Percentiles rank a stretch among this genome's conserved stretches.
These are phyloP conservation scores for Talaromyces sp. DNA, from an alignment of 2,329 filamentous ascomycete species.

Conservation along the genomic window DNA sequence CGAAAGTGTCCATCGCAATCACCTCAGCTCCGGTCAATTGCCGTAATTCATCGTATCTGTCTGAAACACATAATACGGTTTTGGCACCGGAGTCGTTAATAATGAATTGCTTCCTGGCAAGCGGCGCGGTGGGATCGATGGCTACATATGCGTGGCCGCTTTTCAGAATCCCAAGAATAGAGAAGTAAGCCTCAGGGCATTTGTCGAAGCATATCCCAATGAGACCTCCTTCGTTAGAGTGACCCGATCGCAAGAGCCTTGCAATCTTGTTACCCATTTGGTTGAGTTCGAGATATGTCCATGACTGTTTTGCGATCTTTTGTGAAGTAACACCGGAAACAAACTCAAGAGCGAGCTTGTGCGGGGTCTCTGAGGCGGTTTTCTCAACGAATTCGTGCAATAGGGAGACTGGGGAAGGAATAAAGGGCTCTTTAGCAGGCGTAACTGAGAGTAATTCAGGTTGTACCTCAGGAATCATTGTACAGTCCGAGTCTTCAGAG, in stretches of 20 bases:
- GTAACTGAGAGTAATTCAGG: conserved; percentile 57
- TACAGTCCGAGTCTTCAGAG: conserved; percentile 41
- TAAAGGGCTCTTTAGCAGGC: conserved; percentile 55
- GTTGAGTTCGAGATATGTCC: conserved; percentile 74
- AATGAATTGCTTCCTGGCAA: conserved; percentile 73
- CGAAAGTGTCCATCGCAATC: conserved; percentile 45
- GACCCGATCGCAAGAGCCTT: conserved; percentile 55
- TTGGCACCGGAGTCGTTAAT: conserved; percentile 66
- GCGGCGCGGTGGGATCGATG: conserved; percentile 70
- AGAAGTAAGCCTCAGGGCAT: conserved; percentile 77
- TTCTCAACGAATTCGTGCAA: conserved; percentile 77
- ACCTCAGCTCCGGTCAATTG: conserved; percentile 37
- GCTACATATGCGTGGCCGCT: conserved; percentile 78
- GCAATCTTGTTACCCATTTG: conserved; percentile 69
- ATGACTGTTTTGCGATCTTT: conserved; percentile 51
- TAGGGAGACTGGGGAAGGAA: conserved; percentile 59
- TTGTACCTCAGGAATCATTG: conserved; percentile 36
- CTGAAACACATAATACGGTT: conserved; percentile 59
- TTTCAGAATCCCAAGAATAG: conserved; percentile 78
- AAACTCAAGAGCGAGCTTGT: conserved; percentile 72
- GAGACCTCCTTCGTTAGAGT: conserved; percentile 56
- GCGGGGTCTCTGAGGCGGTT: conserved; percentile 55
- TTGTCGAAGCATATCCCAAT: conserved; percentile 81
- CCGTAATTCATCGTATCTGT: conserved; percentile 41
- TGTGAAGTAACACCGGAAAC: conserved; percentile 54